Conservation (phyloP, 305 asterid genomes). For the Fraxinus dipetala region DNA sequence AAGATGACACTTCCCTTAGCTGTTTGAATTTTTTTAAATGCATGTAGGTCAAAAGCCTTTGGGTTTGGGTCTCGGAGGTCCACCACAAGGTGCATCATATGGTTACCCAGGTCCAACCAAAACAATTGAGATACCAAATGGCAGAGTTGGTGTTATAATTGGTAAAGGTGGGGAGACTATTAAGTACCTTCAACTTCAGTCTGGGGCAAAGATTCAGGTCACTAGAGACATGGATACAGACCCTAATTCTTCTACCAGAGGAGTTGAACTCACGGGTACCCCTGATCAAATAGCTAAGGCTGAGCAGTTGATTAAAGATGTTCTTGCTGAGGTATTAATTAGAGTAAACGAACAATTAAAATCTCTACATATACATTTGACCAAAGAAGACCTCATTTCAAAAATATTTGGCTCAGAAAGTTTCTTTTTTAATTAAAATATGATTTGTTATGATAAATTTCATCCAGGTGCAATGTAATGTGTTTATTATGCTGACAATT, state of each 20-base stretch:
- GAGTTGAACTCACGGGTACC: slow-evolving; percentile 80
- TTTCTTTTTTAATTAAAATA: background rate
- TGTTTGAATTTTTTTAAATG: slow-evolving; percentile 9
- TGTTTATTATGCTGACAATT: slow-evolving; percentile 15
- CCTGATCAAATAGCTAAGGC: slow-evolving; percentile 80
- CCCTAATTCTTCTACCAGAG: slow-evolving; percentile 65
- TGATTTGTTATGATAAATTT: background rate
- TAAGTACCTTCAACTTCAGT: slow-evolving; percentile 67
- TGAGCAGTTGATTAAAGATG: slow-evolving; percentile 70
- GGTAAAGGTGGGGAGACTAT: slow-evolving; percentile 89
- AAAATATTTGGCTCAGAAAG: background rate
- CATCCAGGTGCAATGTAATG: background rate
- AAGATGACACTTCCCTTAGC: background rate
- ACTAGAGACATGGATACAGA: slow-evolving; percentile 86
- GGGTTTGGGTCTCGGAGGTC: slow-evolving; percentile 36
- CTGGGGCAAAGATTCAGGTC: slow-evolving; percentile 90
- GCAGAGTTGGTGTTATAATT: slow-evolving; percentile 80
- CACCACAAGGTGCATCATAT: slow-evolving; percentile 46
- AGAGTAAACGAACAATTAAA: background rate
- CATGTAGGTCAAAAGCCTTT: slow-evolving; percentile 46
- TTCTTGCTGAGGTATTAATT: slow-evolving; percentile 67
- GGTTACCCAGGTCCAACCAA: slow-evolving; percentile 64
- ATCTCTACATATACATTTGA: background rate
- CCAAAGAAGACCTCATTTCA: background rate
- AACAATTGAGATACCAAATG: slow-evolving; percentile 76